Evolutionary conservation across 192 early-diverging fungal genomes (phyloP).

Genomic region (Coemansia sp.): DNA sequence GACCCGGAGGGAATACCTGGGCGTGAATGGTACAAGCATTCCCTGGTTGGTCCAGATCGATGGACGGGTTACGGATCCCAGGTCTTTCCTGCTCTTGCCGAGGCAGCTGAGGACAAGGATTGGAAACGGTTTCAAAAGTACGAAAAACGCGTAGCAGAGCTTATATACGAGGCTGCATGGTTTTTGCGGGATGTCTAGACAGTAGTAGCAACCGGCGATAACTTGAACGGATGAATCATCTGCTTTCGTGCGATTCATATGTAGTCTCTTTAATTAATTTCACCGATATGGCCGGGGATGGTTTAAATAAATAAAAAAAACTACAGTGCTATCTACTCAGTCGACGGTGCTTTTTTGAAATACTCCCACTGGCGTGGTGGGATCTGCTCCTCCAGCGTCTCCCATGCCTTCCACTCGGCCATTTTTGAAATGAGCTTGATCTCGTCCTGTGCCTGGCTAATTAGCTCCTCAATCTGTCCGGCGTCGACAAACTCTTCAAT

Average conservation of each 20-base stretch:
- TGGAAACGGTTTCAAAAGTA: constrained; percentile 27
- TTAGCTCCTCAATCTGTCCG: constrained; percentile 93
- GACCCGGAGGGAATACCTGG: constrained; percentile 60
- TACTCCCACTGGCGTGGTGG: constrained; percentile 87
- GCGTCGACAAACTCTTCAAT: constrained; percentile 78
- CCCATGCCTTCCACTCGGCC: constrained; percentile 90
- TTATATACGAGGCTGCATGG: constrained; percentile 49
- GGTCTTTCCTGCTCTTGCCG: constrained; percentile 59
- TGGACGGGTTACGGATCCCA: constrained; percentile 58
- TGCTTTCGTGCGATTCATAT: neutral
- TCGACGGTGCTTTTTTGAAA: constrained; percentile 42
- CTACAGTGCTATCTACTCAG: constrained; percentile 17
- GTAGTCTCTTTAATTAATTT: neutral
- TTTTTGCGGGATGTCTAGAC: constrained; percentile 43
- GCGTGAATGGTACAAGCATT: constrained; percentile 66
- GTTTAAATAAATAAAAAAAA: neutral
- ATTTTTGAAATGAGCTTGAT: constrained; percentile 78
- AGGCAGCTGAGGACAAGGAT: constrained; percentile 49
- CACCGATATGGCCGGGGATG: neutral
- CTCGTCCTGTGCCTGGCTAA: constrained; percentile 87
- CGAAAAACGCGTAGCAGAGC: constrained; percentile 34
- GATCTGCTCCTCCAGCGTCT: constrained; percentile 74
- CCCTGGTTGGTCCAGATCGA: constrained; percentile 59
- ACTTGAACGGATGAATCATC: neutral
- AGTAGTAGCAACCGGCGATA: neutral